Evolutionary conservation across 2,329 filamentous ascomycete genomes (phyloP), one percentile per base, ranked within the genome.

Genomic region (Colletotrichum lentis): DNA sequence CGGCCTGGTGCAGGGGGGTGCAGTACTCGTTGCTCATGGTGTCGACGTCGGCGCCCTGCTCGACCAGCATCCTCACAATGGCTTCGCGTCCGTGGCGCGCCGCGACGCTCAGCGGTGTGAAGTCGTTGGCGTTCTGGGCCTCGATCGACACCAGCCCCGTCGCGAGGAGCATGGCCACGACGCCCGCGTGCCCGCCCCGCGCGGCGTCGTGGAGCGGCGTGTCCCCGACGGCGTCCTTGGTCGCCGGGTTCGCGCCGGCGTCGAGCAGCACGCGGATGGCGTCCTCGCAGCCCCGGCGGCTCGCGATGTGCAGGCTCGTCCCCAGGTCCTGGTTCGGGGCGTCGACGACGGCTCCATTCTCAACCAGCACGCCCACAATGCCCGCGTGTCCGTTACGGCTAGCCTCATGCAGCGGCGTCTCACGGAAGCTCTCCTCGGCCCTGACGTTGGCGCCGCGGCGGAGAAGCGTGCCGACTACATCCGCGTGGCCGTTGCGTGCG

Each of bases 41-140:
- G 5, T 73, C 71, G 11, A 72, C 59, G 12, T 71, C 69, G 20
- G 72, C 72, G 2, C 71, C 72, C 27, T 65, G 69, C 31, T 72
- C 70, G 5, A 73, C 64, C 43, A 73, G 57, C 54, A 64, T 62
- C 35, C 69, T 35, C 20, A 71, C 71, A 18, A 72, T 65, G 12
- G 67, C 65, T 39, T 73, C 71, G 22, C 70, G 63, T 0, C 72
- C 70, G 12, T 71, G 67, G 12, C 60, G 22, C 1, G 67, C 69
- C 16, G 71, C 72, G 7, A 70, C 67, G 4, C 52, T 70, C 6
- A 73, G 58, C 12, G 72, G 68, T 16, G 71, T 73, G 0, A 65
- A 62, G 35, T 70, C 69, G 55, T 71, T 60, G 2, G 60, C 53
- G 39, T 70, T 69, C 43, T 57, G 69, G 37, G 71, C 69, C 2